Conservation (phyloP, 768 basidiomycete genomes). For the Mrakia frigida region DNA sequence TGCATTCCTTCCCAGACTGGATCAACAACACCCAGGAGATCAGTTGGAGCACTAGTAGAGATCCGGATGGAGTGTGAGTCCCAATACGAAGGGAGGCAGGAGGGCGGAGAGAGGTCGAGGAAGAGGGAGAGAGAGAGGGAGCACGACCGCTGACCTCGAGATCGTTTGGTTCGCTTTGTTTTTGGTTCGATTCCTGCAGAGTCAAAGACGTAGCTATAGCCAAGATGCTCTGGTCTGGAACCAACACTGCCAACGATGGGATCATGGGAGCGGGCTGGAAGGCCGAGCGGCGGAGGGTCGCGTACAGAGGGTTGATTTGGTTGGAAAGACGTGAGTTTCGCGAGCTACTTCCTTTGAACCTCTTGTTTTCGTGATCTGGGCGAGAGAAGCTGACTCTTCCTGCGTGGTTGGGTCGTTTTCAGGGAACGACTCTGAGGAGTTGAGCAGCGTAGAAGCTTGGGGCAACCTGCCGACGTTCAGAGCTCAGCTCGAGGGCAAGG, state of each 20-base stretch:
- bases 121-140: not conserved
- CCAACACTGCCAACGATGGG: slow-evolving; percentile 2
- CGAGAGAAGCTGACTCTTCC: not conserved
- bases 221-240: slow-evolving; percentile 24
- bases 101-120: too few species aligned
- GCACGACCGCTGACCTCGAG: not conserved
- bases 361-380: too few species aligned
- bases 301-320: slow-evolving; percentile 21
- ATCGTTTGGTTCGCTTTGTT: not conserved
- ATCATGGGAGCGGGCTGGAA: not conserved
- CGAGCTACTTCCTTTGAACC: too few species aligned
- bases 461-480: slow-evolving; percentile 8
- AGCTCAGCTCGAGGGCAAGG: slow-evolving; percentile 3
- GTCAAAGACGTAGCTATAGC: slow-evolving; percentile 20
- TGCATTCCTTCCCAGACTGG: slow-evolving; percentile 17
- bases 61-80: slow-evolving; percentile 6
- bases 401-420: too few species aligned
- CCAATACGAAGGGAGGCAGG: not conserved
- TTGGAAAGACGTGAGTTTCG: not conserved
- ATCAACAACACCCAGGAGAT: slow-evolving; percentile 7
- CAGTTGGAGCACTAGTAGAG: not conserved
- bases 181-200: not conserved
- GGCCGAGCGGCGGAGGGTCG: not conserved
- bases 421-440: not conserved
- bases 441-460: slow-evolving; percentile 8